Evolutionary conservation across 768 basidiomycete species (phyloP), one percentile per base, ranked within the genome.

Genomic region (Strobilomyces confusus): DNA sequence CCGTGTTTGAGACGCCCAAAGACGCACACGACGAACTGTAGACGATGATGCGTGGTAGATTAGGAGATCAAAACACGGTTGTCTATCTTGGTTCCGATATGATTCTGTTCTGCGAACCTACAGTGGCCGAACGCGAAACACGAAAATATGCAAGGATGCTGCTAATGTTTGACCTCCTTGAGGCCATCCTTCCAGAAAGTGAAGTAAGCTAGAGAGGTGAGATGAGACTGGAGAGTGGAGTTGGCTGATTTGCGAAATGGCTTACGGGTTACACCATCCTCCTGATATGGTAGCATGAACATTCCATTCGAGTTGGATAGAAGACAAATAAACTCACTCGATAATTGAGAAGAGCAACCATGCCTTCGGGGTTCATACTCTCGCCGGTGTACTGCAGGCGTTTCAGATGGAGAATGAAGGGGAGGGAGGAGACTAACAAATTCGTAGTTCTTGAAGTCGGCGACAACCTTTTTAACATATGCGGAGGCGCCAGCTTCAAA

Each of bases 101-200:
- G 46, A 51, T 52, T 57, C 44, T 49, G 58, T 51, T 55, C 52
- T 55, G 46, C 32, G 15, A 59, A 49, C 46, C 30, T 51, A 48
- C 40, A 42, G 23, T 37, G 44, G 36, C 30, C 8, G 45, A 44
- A 14, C 52, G 42, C 12, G 23, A 50, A 30, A 48, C 23, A 36
- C 30, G 19, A 41, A 38, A 34, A 14, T 25, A 11, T 36, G 1
- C 41, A 34, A 44, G n/a, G 33, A 33, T 11, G 59, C 66, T 11
- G 59, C 66, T 68, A 92, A 58, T 85, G 77, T 71, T 93, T 93
- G 55, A 80, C 66, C 70, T 83, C 79, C 75, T 94, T 92, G 60
- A 94, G 71, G 36, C 97, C 95, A 73, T 98, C 83, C 75, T 89
- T 95, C 95, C 95, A 98, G 80, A 95, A 90, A 30, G 87, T 94